Base-by-base conservation (phyloP, 352 stramenopile genomes). In the Pythium aristosporum region DNA sequence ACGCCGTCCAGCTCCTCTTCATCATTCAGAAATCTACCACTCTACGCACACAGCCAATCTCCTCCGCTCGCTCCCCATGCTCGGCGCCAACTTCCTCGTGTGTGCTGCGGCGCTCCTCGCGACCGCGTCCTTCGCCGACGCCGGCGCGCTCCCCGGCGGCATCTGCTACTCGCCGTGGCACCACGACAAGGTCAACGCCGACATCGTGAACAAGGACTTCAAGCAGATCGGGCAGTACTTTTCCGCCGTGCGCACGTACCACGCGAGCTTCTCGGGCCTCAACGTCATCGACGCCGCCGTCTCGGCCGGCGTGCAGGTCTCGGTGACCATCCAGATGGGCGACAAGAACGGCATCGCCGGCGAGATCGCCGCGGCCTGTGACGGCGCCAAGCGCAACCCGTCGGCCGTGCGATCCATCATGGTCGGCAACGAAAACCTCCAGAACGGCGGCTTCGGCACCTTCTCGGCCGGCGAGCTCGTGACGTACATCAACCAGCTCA, bases 151-250 rank as follows among this genome's bases (percentile, higher is more conserved):
- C 8, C 48, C 63, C 12, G 68, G 68, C 5, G 78, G 82, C 51
- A 57, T 82, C 5, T 86, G 75, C 77, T 91, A 89, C 74, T 77
- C 72, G 47, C 76, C 82, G 59, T 89, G 82, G 79, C 76, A 82
- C 73, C 70, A 84, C 63, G 0, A 21, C 2, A 57, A 37, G 10
- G 78, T 89, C 65, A 63, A 61, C 44, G n/a, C 47, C 52, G 51
- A 55, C 28, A 39, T 70, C 30, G 64, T 76, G 30, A 25, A 47
- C 23, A 58, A 63, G 25, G 68, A 80, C 62, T 67, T 74, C 23
- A 30, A 39, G 13, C 59, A 75, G 43, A 71, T 73, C 49, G 71
- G 65, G 41, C 47, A 68, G 51, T 62, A 67, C 37, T 82, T 82
- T 57, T 61, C 61, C 12, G 55, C 28, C 30, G 57, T 82, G 48